phyloP scores from a whole-genome alignment of 2,329 filamentous ascomycete genomes.

The Ophiostoma novo-ulmi region DNA sequence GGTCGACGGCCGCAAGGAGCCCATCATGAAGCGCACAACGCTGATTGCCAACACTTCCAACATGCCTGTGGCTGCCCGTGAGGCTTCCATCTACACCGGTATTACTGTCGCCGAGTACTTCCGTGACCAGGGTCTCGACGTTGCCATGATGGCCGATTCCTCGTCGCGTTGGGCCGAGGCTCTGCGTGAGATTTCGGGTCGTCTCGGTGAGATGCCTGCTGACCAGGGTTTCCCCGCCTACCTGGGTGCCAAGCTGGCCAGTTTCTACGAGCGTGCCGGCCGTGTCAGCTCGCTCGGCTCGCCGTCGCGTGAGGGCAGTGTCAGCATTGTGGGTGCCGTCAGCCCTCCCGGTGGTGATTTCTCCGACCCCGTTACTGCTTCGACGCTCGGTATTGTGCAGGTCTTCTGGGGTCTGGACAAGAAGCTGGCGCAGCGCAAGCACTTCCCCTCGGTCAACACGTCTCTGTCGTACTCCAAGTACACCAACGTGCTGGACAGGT shows the following conservation, averaged over 20 bases:
- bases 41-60: conserved; percentile 99
- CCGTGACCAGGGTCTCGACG: conserved; percentile 91
- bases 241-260: conserved; percentile 90
- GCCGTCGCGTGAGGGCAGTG: conserved; percentile 81
- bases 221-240: conserved; percentile 99
- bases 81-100: conserved; percentile 96
- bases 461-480: conserved; percentile 95
- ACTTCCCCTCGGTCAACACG: conserved; percentile 98
- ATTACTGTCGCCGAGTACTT: conserved; percentile 97
- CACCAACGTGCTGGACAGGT: conserved; percentile 79
- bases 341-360: conserved; percentile 98
- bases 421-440: conserved; percentile 97
- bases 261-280: conserved; percentile 98
- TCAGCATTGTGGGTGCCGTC: conserved; percentile 93
- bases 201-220: conserved; percentile 98
- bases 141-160: conserved; percentile 99
- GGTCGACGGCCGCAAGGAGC: conserved; percentile 88
- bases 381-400: conserved; percentile 94
- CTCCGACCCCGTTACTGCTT: conserved; percentile 92
- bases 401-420: conserved; percentile 99
- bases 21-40: conserved; percentile 99
- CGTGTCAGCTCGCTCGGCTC: conserved; percentile 80
- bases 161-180: conserved; percentile 98
- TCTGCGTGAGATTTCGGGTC: conserved; percentile 96
- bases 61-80: conserved; percentile 97